phyloP scores from a whole-genome alignment of 2,329 filamentous ascomycete genomes.

The Arthrobotrys conoides region DNA sequence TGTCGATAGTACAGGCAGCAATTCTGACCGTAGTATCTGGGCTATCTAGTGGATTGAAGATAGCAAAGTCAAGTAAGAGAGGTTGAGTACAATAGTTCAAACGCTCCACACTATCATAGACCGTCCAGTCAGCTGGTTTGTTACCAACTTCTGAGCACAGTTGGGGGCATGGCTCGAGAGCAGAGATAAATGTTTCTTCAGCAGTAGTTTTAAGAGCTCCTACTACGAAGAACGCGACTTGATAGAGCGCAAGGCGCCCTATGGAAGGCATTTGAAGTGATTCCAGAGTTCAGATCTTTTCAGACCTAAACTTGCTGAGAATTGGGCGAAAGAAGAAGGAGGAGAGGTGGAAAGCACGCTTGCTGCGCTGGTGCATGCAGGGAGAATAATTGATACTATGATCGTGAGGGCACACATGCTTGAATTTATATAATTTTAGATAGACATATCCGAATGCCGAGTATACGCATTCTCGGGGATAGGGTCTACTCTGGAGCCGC shows the following conservation, averaged over 20 bases:
- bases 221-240: background rate
- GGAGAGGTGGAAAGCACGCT: background rate
- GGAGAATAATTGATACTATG: conserved; percentile 1
- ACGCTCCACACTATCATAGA: conserved; percentile 55
- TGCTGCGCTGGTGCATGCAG: background rate
- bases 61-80: conserved; percentile 59
- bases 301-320: conserved; percentile 3
- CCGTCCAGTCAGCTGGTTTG: conserved; percentile 55
- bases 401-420: background rate
- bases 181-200: conserved; percentile 33
- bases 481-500: background rate
- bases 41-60: conserved; percentile 58
- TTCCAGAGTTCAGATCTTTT: conserved; percentile 3
- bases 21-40: conserved; percentile 48
- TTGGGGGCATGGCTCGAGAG: conserved; percentile 41
- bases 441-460: background rate
- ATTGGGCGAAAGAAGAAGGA: background rate
- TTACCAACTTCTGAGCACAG: conserved; percentile 36
- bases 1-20: conserved; percentile 32
- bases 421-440: background rate
- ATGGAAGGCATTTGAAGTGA: background rate
- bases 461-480: conserved; percentile 4
- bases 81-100: conserved; percentile 51
- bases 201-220: background rate
- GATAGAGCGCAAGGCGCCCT: conserved; percentile 17